Evolutionary conservation across 495 filamentous ascomycete species (phyloP), one percentile per base, ranked within the genome.

Genomic region (Hypoxylon fragiforme): DNA sequence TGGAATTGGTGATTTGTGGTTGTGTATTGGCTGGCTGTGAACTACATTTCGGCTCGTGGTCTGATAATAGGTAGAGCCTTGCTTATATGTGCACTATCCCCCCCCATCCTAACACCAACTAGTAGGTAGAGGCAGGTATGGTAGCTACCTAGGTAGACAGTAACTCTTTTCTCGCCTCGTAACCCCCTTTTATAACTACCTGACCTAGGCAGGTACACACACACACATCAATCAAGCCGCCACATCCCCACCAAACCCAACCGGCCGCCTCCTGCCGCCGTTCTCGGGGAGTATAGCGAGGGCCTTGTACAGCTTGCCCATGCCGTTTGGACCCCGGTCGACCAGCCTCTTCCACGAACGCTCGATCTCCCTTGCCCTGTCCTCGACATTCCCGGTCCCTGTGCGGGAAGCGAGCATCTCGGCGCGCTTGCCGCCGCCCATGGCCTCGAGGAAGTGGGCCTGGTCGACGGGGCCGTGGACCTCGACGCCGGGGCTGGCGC

Each of bases 251-350:
- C 92, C 94, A 78, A 98, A 97, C 16, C 94, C 94, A 57, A 97
- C 89, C 7, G 94, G 94, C 30, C 85, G 77, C 56, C 86, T 77
- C 65, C 70, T 73, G 2, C 89, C 91, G 14, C 75, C 81, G 57
- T 84, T 85, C 70, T 90, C 87, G 0, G 94, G 94, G 61, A 97
- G 72, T 57, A 98, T 88, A 21, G 92, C 86, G 81, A 98, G 78
- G 7, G 83, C 91, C 75, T 97, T 96, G 64, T 98, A 98, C 38
- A 97, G 70, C 74, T 85, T 88, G 2, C 94, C 94, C 94, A 97
- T 98, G 0, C 89, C 91, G 38, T 79, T 81, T 9, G 81, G 84
- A 0, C 86, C 81, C 28, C 86, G 75, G 67, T 94, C 92, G 16
- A 96, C 81, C 30, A 97, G 68, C 51, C 92, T 71, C 71, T 80